Evolutionary conservation across 164 flowering plant species (phyloP), one percentile per base, ranked within the genome.

Genomic region (Magnolia kwangsiensis): DNA sequence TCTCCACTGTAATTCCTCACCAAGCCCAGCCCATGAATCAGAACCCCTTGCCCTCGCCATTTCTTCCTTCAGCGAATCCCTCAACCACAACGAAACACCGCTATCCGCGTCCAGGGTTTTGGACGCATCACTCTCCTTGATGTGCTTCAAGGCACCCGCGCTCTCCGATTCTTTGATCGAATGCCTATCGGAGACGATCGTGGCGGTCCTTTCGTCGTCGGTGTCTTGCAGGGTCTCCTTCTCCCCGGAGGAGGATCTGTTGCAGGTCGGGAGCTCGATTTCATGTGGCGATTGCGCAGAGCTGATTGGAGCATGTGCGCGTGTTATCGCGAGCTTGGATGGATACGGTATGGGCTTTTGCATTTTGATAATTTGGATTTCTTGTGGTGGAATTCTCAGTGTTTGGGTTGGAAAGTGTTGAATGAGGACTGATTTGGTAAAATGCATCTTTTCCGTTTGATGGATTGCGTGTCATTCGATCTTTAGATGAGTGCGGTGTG

Each of bases 101-200:
- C n/a, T 18, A 8, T 16, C 71, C 11, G 27, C 71, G 4, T 66
- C 67, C 19, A 81, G 84, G 84, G 83, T 91, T 85, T 82, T 91
- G 83, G 90, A 90, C 79, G 78, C 94, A 13, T 92, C 90, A 5
- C 87, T 93, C 11, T 90, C 96, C 19, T 84, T 88, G 75, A 82
- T 91, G 89, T 82, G 92, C 84, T 89, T 88, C 89, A 85, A 81
- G 49, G 84, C 90, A 19, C 88, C 96, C 1, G 87, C 88, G 84
- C 92, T 91, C 21, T 87, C 77, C 72, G 82, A 84, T 67, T 80
- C 86, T 59, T 63, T 71, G 67, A 70, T 80, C 59, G 86, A 85
- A 72, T 83, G 69, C 69, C 58, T 74, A 65, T 83, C 87, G 78
- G 80, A 80, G 72, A 87, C 93, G 21, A 83, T 90, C 71, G 79